Evolutionary conservation across 495 filamentous ascomycete species (phyloP).

Genomic region (Penicillium soppii): DNA sequence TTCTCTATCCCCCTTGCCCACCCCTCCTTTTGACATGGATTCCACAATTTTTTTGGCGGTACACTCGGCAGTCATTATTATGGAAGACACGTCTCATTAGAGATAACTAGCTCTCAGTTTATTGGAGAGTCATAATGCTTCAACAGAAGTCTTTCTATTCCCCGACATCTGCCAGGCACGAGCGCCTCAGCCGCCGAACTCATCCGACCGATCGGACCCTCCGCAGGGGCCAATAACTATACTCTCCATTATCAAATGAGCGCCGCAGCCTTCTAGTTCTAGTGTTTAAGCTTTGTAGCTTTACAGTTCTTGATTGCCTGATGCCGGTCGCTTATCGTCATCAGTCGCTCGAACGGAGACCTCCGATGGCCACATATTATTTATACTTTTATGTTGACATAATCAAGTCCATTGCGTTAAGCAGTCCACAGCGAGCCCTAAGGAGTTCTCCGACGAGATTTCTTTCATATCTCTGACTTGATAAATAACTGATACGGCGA

Average conservation of each 20-base stretch:
- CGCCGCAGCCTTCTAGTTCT: background rate
- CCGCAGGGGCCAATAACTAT: background rate
- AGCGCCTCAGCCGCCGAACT: background rate
- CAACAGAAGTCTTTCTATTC: no score
- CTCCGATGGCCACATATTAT: background rate
- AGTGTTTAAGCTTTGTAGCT: background rate
- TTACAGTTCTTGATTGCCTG: background rate
- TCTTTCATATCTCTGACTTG: background rate
- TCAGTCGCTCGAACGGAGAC: background rate
- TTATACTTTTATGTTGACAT: background rate
- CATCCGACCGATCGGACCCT: background rate
- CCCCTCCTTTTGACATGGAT: no score
- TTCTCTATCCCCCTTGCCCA: no score
- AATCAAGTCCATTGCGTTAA: background rate
- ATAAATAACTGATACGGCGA: slow-evolving; percentile 12
- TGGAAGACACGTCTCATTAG: no score
- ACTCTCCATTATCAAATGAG: background rate
- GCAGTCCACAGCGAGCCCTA: background rate
- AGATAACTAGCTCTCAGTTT: no score
- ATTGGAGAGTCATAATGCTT: no score
- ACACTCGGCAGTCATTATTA: no score
- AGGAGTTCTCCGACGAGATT: slow-evolving; percentile 17
- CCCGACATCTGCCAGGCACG: background rate
- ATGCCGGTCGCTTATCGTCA: background rate
- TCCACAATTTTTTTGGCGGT: no score